Conservation (phyloP, 2,329 filamentous ascomycete genomes). For the Didymella sp. region DNA sequence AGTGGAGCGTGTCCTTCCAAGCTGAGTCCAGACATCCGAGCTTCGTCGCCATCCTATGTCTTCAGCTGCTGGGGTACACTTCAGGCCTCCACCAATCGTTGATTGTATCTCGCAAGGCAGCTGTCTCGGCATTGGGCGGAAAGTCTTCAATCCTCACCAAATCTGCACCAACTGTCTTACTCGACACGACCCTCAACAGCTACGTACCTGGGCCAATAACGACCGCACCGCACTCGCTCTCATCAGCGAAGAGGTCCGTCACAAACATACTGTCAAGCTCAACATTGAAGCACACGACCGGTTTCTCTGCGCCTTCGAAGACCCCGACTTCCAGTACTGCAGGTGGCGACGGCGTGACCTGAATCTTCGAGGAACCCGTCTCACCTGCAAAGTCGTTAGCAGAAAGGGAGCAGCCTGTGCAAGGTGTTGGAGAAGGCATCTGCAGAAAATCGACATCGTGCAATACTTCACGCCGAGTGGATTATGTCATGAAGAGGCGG, state of each 20-base stretch:
- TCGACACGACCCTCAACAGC: conserved; percentile 35
- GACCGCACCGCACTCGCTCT: conserved; percentile 23
- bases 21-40: conserved; percentile 23
- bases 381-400: conserved; percentile 28
- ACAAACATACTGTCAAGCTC: conserved; percentile 29
- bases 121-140: conserved; percentile 41
- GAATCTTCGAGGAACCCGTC: conserved; percentile 33
- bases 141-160: conserved; percentile 27
- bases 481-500: conserved; percentile 40
- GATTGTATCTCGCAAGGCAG: conserved; percentile 29
- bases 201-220: conserved; percentile 27
- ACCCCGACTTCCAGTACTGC: conserved; percentile 35
- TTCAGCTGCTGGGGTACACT: conserved; percentile 21
- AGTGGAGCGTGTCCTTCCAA: conserved; percentile 23
- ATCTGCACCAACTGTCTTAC: conserved; percentile 36
- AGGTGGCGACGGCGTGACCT: conserved; percentile 36
- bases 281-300: conserved; percentile 35
- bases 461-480: conserved; percentile 40
- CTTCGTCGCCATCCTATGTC: conserved; percentile 30
- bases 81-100: conserved; percentile 37
- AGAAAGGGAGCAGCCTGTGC: conserved; percentile 33
- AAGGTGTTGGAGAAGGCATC: conserved; percentile 35
- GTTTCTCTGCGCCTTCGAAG: conserved; percentile 38
- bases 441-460: conserved; percentile 32
- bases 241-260: conserved; percentile 29